Percentiles rank a stretch among this genome's conserved stretches.
Evolutionary conservation across 2,329 filamentous ascomycete species (phyloP).

Genomic region (Teratosphaeria nubilosa): DNA sequence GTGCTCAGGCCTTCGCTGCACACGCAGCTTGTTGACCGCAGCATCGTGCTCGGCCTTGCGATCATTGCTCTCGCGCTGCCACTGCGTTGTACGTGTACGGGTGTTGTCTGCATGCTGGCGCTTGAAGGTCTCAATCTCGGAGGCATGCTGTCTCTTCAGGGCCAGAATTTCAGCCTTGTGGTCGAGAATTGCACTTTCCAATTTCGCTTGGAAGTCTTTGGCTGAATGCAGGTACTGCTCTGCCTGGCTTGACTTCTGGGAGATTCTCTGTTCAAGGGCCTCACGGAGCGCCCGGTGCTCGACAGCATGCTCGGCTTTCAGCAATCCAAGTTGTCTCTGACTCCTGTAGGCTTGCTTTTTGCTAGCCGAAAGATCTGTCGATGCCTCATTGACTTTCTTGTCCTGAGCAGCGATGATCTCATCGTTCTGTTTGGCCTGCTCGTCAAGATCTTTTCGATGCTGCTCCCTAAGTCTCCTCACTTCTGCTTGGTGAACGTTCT

Average conservation of each 20-base stretch:
- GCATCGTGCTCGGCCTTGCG: neutral
- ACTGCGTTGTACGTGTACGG: neutral
- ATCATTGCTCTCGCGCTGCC: neutral
- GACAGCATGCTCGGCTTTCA: neutral
- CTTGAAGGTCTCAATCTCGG: neutral
- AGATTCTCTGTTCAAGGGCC: neutral
- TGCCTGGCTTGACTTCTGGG: neutral
- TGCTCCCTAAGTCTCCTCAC: no score
- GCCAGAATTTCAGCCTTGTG: neutral
- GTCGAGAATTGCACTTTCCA: neutral
- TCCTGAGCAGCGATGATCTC: no score
- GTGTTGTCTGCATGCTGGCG: neutral
- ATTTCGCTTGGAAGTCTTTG: neutral
- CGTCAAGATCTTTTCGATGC: no score
- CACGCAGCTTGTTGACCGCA: neutral
- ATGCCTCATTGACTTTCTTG: no score
- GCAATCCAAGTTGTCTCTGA: neutral
- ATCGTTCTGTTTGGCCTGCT: no score
- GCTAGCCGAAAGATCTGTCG: neutral
- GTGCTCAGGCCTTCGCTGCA: neutral
- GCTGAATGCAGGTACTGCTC: neutral
- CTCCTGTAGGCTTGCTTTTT: neutral
- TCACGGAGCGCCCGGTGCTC: neutral
- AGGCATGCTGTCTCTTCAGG: neutral
- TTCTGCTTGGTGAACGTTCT: no score